Percentiles rank a stretch among this genome's conserved stretches.
Evolutionary conservation across 208 protist species (phyloP).

Genomic region (Crithidia acanthocephali): DNA sequence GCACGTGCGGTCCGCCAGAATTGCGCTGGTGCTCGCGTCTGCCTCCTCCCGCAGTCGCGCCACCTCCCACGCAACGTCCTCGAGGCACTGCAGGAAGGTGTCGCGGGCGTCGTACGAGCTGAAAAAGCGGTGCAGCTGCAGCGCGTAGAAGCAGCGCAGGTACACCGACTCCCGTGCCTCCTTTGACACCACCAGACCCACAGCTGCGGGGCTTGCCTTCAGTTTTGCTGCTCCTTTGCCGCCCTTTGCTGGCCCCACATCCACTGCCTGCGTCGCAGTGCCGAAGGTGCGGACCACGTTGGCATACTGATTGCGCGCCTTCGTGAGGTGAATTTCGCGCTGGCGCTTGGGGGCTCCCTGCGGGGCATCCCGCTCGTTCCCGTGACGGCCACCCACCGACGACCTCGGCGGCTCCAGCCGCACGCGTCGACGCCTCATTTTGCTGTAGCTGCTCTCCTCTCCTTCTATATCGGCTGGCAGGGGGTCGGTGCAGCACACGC

Average conservation of each 20-base stretch:
- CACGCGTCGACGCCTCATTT: not conserved
- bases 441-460: not conserved
- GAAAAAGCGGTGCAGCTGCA: conserved; percentile 23
- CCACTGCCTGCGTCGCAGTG: not conserved
- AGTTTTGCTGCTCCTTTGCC: not conserved
- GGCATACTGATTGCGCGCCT: not conserved
- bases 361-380: not conserved
- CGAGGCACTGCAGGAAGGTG: conserved; percentile 10
- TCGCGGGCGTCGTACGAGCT: conserved; percentile 29
- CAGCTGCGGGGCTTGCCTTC: not conserved
- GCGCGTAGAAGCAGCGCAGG: conserved; percentile 26
- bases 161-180: not conserved
- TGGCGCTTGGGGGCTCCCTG: conserved; percentile 1
- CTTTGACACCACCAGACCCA: conserved; percentile 7
- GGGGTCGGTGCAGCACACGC: conserved; percentile 22
- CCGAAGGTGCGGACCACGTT: not conserved
- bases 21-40: not conserved
- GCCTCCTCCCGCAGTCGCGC: not conserved
- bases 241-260: too few species aligned
- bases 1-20: not conserved
- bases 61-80: conserved; percentile 15
- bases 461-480: not conserved
- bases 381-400: not conserved
- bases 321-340: conserved; percentile 7
- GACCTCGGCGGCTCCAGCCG: conserved; percentile 14